Base-by-base conservation (phyloP, 2,329 filamentous ascomycete species). In the Cladorrhinum sp. region DNA sequence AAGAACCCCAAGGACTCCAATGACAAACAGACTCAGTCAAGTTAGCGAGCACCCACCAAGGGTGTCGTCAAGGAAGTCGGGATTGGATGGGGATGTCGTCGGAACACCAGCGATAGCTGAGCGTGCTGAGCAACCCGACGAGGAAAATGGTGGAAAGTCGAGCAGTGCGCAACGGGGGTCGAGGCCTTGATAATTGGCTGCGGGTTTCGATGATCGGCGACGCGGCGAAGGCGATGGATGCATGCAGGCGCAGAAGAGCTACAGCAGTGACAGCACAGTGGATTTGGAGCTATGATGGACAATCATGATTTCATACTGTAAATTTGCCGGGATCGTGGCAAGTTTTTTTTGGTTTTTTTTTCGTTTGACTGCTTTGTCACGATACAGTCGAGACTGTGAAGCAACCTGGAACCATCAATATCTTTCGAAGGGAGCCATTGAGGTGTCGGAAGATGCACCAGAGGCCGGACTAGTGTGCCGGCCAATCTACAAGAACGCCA, bases 1-100 rank as follows among this genome's bases (percentile, higher is more conserved):
- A 6, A 52, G 50, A 48, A 62, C 45, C 18, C 62, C 64, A 27
- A n/a, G 20, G 6, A 56, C 20, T 29, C 53, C 57, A 20, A 50
- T 54, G 22, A 32, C 57, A 24, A 51, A 38, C 24, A 51, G 55
- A 38, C 20, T 55, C 50, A 64, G 63, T 57, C 57, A 53, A 20
- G 13, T 57, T 53, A 64, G 63, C 59, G 54, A 53, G 18, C 56
- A 63, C 24, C 29, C 56, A 50, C 55, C 61, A 18, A 60, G 56
- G 41, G 36, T 56, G 38, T 58, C 58, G 16, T 50, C 58, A 18
- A 25, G 22, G 13, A 56, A 56, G 12, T 53, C 49, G 4, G 50
- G 50, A 22, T 10, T 52, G 24, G 50, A 52, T 36, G 38, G 38
- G 8, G 52, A 55, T n/a, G 38, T 38, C 5, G 32, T 38, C 13